phyloP scores from a whole-genome alignment of 1,284 basidiomycete species.

The Ustilago lituana region DNA sequence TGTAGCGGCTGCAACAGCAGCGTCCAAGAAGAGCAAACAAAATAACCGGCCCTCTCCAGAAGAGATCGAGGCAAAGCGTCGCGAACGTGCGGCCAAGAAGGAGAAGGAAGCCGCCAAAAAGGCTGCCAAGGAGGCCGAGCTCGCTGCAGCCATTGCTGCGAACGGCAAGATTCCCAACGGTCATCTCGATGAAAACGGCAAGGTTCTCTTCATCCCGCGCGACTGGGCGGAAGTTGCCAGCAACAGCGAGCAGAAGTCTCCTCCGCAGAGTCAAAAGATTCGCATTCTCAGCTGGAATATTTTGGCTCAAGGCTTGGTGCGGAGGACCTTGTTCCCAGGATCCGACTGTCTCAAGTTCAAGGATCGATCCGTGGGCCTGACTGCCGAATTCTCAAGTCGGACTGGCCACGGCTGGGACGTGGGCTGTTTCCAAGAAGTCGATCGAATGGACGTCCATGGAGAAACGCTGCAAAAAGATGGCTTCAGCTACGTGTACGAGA shows the following conservation, averaged over 20 bases:
- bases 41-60: conserved; percentile 35
- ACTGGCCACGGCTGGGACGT: conserved; percentile 67
- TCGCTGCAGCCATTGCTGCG: conserved; percentile 34
- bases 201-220: conserved; percentile 39
- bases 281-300: conserved; percentile 63
- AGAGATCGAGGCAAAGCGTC: conserved; percentile 48
- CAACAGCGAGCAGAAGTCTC: not conserved
- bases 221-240: conserved; percentile 32
- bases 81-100: conserved; percentile 45
- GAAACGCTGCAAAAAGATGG: conserved; percentile 48
- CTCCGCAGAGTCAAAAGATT: conserved; percentile 12
- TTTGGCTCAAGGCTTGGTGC: conserved; percentile 68
- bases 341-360: conserved; percentile 68
- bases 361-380: conserved; percentile 58
- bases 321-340: conserved; percentile 68
- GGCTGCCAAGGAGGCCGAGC: conserved; percentile 42
- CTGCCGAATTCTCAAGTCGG: conserved; percentile 40
- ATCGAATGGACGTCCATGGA: conserved; percentile 64
- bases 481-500: conserved; percentile 58
- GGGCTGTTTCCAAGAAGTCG: conserved; percentile 69
- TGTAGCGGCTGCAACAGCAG: not conserved
- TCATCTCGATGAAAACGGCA: conserved; percentile 40
- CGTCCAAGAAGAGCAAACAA: conserved; percentile 29
- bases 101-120: conserved; percentile 50
- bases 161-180: conserved; percentile 46